Base-by-base conservation (phyloP, 257 asterid species). In the Rhazya stricta region DNA sequence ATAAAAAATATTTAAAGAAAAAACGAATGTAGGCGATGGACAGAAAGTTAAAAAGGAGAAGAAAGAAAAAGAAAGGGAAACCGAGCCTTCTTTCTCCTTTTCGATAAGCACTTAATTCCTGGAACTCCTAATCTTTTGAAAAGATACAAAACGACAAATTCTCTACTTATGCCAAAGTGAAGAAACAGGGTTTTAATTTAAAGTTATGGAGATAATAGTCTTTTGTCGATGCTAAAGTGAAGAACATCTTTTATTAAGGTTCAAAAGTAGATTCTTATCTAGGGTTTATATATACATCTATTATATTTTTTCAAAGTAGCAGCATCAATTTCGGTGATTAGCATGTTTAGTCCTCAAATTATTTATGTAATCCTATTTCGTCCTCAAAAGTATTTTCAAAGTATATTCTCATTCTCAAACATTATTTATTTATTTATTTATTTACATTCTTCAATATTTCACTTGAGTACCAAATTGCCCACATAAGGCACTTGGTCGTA, bases 131-230 rank as follows among this genome's bases (percentile, higher is more conserved):
- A 61, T 57, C 80, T 85, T 82, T 84, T 51, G 30, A 68, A 81
- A 86, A 85, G 81, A 71, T 70, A 61, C 34, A 67, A 42, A 76
- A 77, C 86, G 84, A 80, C 86, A 86, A 85, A 81, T 87, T 80
- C 84, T 83, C 84, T 78, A 80, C 82, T 85, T 80, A 86, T 81
- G 83, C 83, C 77, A 78, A 51, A 66, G 71, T 66, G 27, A 30
- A 61, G n/a, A 66, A 9, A 19, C 5, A 79, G 73, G 56, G 56
- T 74, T 45, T 83, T 78, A 71, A 85, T 84, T 83, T 85, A 81
- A 87, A 85, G 87, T 77, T 10, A 68, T 62, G 67, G 54, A 72
- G 82, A 72, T 84, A 79, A 84, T 82, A 62, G 51, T 80, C 85
- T 82, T 88, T 86, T 80, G 73, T 79, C 32, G 83, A 81, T 79